A percentile compares a stretch with the other conserved stretches of the same genome.
These are phyloP conservation scores for Fusarium protoensiforme DNA, from an alignment of 2,329 filamentous ascomycete genomes.

Conservation along the genomic window DNA sequence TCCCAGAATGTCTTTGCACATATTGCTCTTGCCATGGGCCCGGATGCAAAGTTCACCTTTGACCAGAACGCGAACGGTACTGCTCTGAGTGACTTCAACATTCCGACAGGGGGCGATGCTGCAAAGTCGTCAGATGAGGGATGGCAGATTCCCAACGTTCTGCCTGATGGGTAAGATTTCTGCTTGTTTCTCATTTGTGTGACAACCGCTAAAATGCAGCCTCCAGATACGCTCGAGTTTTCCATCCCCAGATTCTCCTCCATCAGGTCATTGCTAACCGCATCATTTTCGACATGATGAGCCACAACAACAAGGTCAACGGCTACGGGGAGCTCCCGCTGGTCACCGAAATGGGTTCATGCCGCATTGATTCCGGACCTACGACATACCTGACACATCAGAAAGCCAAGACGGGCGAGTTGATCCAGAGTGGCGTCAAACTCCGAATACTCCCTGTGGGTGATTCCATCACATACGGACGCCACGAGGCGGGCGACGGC, in stretches of 20 bases:
- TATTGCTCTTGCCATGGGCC: neutral
- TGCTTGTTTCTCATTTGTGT: neutral
- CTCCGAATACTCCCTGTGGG: neutral
- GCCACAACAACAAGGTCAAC: neutral
- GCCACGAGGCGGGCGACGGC: neutral
- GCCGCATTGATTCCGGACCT: neutral
- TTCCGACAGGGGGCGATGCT: neutral
- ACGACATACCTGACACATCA: neutral
- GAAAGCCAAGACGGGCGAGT: neutral
- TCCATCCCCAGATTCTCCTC: neutral
- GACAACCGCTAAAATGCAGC: neutral
- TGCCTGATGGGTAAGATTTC: neutral
- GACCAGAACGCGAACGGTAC: neutral
- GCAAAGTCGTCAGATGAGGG: neutral
- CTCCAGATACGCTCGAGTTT: neutral
- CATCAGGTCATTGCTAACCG: neutral
- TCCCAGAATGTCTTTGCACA: neutral
- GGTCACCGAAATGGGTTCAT: neutral
- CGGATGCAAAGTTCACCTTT: neutral
- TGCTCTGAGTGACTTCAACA: neutral
- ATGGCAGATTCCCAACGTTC: neutral
- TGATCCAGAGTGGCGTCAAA: neutral
- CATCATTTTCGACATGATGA: neutral
- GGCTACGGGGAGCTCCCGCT: neutral
- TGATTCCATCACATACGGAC: neutral